A percentile compares a stretch with the other conserved stretches of the same genome.
phyloP scores from a whole-genome alignment of 495 filamentous ascomycete species.

The Platismatia glauca region DNA sequence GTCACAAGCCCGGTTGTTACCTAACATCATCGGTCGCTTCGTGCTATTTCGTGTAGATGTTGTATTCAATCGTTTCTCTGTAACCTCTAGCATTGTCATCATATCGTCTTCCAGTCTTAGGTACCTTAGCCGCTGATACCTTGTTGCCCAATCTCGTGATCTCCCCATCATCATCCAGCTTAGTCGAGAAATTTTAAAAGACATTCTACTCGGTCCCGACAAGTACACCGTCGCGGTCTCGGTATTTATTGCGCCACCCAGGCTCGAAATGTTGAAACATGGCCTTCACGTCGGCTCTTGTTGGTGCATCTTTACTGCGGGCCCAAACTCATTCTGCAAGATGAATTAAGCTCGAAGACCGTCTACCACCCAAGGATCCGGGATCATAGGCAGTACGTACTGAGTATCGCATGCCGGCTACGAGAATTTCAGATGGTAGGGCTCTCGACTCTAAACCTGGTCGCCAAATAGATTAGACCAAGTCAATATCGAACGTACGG shows the following conservation, averaged over 20 bases:
- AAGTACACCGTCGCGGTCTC: neutral
- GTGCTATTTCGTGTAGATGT: neutral
- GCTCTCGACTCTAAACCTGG: neutral
- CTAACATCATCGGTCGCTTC: neutral
- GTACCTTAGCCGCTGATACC: no score
- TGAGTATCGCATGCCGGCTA: neutral
- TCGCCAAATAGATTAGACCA: neutral
- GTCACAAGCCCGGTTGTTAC: no score
- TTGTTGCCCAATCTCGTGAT: neutral
- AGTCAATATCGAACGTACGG: neutral
- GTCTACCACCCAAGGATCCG: neutral
- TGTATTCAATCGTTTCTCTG: neutral
- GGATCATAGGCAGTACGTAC: neutral
- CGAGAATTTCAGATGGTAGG: neutral
- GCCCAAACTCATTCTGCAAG: neutral
- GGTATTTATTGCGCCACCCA: neutral
- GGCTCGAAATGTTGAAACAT: neutral
- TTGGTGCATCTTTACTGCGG: neutral
- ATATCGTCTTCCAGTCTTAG: no score
- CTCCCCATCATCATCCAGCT: neutral
- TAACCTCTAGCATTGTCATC: no score
- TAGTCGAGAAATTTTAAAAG: neutral
- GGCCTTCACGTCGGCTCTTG: neutral
- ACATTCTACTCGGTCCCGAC: neutral
- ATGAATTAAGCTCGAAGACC: neutral